A percentile compares a stretch with the other conserved stretches of the same genome.
phyloP scores from a whole-genome alignment of 495 filamentous ascomycete genomes.

The Talaromyces stipitatus region DNA sequence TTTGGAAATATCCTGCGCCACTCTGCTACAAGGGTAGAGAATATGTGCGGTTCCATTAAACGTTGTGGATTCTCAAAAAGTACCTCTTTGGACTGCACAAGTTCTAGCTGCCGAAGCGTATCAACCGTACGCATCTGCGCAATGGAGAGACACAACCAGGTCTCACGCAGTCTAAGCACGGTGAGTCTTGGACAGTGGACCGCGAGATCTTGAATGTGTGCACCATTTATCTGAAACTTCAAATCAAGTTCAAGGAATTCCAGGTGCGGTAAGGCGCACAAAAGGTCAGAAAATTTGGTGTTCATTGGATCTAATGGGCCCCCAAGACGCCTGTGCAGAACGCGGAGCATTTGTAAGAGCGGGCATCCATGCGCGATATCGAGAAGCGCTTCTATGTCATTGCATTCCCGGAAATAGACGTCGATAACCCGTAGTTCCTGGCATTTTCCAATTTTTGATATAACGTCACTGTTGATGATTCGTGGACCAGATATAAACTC shows the following conservation, averaged over 20 bases:
- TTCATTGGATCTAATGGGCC: background rate
- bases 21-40: background rate
- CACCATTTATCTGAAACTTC: background rate
- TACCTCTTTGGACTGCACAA: background rate
- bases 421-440: background rate
- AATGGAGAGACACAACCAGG: background rate
- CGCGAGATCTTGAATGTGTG: background rate
- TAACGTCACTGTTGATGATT: background rate
- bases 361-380: background rate
- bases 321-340: background rate
- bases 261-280: background rate
- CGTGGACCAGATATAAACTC: background rate
- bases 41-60: background rate
- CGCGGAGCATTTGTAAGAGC: background rate
- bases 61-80: background rate
- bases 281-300: background rate
- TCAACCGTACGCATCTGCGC: background rate
- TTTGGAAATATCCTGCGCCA: background rate
- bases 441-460: background rate
- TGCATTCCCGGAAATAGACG: background rate
- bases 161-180: background rate
- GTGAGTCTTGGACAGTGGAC: background rate
- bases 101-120: background rate
- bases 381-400: background rate
- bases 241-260: background rate